Evolutionary conservation across 2,329 filamentous ascomycete species (phyloP), one percentile per base, ranked within the genome.

Genomic region (Aspergillus aculeatinus): DNA sequence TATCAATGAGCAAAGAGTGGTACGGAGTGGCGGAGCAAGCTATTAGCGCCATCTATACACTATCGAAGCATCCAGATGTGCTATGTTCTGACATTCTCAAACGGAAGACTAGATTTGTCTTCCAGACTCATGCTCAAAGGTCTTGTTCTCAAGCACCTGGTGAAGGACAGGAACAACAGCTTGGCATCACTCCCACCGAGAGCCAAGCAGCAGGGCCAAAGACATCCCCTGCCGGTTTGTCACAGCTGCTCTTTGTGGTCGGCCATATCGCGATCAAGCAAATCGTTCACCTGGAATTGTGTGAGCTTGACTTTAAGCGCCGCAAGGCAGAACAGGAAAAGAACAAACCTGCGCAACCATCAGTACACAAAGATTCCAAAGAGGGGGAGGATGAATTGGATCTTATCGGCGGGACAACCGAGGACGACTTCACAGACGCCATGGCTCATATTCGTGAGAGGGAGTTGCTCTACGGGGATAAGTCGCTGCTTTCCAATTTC

Each of bases 201-300:
- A 67, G 66, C 27, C 71, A 75, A 23, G 61, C 64, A 23, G 76
- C 81, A 9, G 86, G 83, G 70, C 85, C 88, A 31, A 91, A 89
- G 67, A 85, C 88, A 4, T 87, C 74, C 10, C 73, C 91, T 1
- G 83, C 92, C 51, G 88, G 86, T 0, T 82, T 99, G 2, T 96
- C 95, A 0, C 95, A 98, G 70, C 83, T 99, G 2, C 82, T 99
- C 0, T 98, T 98, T 73, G 89, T 96, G 39, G 94, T 98, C 31
- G 95, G 95, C 0, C 95, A 99, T 71, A 90, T 98, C 51, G 95
- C 95, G 14, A 95, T 99, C 73, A 99, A 99, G 79, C 96, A 99
- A 73, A 99, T 99, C 68, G 96, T 99, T 0, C 95, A 99, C 74
- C 85, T 99, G 11, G 95, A 99, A 70, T 83, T 98, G n/a, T 96